These are phyloP conservation scores for Creolimax fragrantissima DNA, from an alignment of 78 protist species.

Conservation along the genomic window DNA sequence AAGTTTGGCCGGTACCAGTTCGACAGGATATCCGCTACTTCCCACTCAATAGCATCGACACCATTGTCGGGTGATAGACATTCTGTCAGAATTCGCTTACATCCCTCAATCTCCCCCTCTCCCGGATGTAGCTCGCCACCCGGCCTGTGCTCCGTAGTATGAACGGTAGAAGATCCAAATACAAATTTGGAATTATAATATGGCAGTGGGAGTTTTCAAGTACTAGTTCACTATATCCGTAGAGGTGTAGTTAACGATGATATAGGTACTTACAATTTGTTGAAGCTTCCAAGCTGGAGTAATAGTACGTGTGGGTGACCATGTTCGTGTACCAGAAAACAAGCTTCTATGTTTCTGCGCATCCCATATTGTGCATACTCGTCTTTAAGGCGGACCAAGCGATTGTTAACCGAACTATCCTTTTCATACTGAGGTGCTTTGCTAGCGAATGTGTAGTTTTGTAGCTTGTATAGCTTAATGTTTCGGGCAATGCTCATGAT, in stretches of 20 bases:
- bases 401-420: constrained; percentile 21
- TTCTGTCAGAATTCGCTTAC: constrained; percentile 29
- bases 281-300: constrained; percentile 43
- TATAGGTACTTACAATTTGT: constrained; percentile 42
- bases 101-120: constrained; percentile 11
- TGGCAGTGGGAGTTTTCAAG: too few species aligned
- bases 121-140: constrained; percentile 54
- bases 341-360: constrained; percentile 54
- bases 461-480: background rate
- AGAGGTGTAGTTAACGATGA: too few species aligned
- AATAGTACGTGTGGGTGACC: constrained; percentile 68
- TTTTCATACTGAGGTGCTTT: constrained; percentile 22
- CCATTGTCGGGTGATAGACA: constrained; percentile 24
- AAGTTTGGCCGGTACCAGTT: constrained; percentile 66
- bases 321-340: constrained; percentile 65
- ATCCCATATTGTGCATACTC: constrained; percentile 57
- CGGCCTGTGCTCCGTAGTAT: constrained; percentile 30
- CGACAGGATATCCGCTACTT: constrained; percentile 6
- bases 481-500: background rate
- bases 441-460: background rate
- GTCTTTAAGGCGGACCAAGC: constrained; percentile 36
- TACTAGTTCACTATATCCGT: too few species aligned
- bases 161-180: too few species aligned
- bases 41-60: background rate
- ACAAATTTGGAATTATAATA: too few species aligned